Conservation (phyloP, 2,329 filamentous ascomycete genomes). For the Gaeumannomyces tritici region DNA sequence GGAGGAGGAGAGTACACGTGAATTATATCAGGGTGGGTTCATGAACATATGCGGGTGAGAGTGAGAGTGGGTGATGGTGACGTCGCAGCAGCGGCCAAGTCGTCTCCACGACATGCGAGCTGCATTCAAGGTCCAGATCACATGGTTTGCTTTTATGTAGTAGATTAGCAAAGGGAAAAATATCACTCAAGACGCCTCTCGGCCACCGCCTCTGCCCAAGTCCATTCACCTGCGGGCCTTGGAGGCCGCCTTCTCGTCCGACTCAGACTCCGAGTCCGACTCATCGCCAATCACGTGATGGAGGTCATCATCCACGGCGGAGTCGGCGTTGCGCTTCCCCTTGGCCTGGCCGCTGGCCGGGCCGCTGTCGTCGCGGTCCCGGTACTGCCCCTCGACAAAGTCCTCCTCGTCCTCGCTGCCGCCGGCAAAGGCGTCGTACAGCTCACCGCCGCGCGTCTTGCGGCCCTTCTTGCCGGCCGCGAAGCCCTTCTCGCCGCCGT, state of each 20-base stretch:
- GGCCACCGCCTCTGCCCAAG: too few relatives aligned
- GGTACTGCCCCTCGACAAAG: conserved; percentile 32
- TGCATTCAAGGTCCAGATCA: too few relatives aligned
- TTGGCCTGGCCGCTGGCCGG: conserved; percentile 12
- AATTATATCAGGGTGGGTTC: too few relatives aligned
- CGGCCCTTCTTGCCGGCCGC: conserved; percentile 31
- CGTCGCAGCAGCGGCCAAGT: too few relatives aligned
- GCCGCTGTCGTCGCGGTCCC: conserved; percentile 13
- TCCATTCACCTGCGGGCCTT: too few relatives aligned
- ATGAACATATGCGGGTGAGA: too few relatives aligned
- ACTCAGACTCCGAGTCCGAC: conserved; percentile 23
- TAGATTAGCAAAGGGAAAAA: too few relatives aligned
- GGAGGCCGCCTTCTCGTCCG: conserved; percentile 1
- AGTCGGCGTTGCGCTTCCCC: conserved; percentile 17
- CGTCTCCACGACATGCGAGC: too few relatives aligned
- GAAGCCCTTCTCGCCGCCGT: conserved; percentile 33
- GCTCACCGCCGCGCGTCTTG: conserved; percentile 65
- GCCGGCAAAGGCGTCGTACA: conserved; percentile 96
- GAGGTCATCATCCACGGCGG: conserved; percentile 24
- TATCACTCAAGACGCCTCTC: too few relatives aligned
- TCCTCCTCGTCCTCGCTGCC: conserved; percentile 68
- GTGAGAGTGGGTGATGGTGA: too few relatives aligned
- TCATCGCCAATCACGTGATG: conserved; percentile 42
- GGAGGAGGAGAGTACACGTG: too few relatives aligned
- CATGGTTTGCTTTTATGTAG: too few relatives aligned